phyloP scores from a whole-genome alignment of 768 basidiomycete genomes.

The Tulasnella sp. region DNA sequence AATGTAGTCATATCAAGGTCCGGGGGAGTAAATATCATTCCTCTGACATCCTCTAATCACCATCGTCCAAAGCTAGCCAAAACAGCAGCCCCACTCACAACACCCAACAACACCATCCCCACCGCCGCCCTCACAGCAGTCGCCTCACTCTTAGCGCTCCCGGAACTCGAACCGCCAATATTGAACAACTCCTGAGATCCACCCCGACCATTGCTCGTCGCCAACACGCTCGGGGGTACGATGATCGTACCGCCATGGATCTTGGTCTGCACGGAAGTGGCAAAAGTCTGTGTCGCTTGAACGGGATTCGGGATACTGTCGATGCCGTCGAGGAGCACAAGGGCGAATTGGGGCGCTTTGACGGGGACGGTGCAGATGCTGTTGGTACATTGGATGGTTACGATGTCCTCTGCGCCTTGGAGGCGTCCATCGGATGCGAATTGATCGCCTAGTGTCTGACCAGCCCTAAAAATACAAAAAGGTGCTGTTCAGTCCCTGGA shows the following conservation, averaged over 20 bases:
- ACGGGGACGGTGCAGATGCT: conserved; percentile 5
- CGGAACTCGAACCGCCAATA: not conserved
- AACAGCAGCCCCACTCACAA: not conserved
- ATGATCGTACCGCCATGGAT: conserved; percentile 34
- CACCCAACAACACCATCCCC: not conserved
- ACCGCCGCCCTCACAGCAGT: not conserved
- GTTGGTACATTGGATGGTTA: conserved; percentile 11
- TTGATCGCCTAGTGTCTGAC: conserved; percentile 13
- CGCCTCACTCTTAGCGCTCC: not conserved
- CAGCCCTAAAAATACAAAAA: not conserved
- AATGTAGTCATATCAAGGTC: too few species aligned
- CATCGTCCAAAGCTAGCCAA: too few species aligned
- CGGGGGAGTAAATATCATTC: too few species aligned
- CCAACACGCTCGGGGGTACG: conserved; percentile 44
- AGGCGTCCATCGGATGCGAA: conserved; percentile 17
- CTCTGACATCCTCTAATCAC: too few species aligned
- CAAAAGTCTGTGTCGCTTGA: conserved; percentile 38
- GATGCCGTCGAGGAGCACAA: conserved; percentile 8
- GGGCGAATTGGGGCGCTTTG: conserved; percentile 13
- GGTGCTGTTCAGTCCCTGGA: not conserved
- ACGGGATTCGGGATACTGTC: not conserved
- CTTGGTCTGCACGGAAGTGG: conserved; percentile 41
- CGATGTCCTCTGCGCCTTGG: conserved; percentile 1
- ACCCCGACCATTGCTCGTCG: conserved; percentile 51
- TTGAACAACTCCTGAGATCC: conserved; percentile 22